Evolutionary conservation across 2,329 filamentous ascomycete genomes (phyloP).

Genomic region (Curvularia eragrostidis): DNA sequence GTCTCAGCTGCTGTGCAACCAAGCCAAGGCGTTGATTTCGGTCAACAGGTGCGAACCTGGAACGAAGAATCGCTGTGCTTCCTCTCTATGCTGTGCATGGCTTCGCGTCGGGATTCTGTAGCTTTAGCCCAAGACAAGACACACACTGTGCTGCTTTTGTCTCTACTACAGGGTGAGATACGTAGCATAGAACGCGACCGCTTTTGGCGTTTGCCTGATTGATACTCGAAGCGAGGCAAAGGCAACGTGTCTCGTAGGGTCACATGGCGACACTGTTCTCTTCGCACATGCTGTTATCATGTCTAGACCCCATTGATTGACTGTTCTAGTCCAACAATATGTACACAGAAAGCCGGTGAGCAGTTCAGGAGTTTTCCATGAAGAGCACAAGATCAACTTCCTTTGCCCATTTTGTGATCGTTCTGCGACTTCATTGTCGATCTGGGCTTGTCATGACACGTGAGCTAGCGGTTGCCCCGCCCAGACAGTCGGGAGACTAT

Average conservation of each 20-base stretch:
- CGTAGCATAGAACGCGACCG: not conserved
- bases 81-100: not conserved
- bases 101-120: not conserved
- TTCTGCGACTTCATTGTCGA: not conserved
- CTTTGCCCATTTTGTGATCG: not conserved
- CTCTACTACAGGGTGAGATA: not conserved
- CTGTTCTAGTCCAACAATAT: not conserved
- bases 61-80: not conserved
- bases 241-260: not conserved
- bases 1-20: slow-evolving; percentile 22
- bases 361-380: not conserved
- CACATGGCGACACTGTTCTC: not conserved
- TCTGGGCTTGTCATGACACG: not conserved
- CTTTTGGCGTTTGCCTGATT: not conserved
- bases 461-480: not conserved
- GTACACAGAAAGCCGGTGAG: not conserved
- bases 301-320: not conserved
- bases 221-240: not conserved
- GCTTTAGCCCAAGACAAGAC: not conserved
- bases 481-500: not conserved
- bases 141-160: not conserved
- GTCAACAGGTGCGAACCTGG: slow-evolving; percentile 3
- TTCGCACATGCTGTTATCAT: not conserved
- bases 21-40: slow-evolving; percentile 10
- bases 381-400: not conserved